Conservation (phyloP, 768 basidiomycete species). For the Kwoniella mangroviensis region DNA sequence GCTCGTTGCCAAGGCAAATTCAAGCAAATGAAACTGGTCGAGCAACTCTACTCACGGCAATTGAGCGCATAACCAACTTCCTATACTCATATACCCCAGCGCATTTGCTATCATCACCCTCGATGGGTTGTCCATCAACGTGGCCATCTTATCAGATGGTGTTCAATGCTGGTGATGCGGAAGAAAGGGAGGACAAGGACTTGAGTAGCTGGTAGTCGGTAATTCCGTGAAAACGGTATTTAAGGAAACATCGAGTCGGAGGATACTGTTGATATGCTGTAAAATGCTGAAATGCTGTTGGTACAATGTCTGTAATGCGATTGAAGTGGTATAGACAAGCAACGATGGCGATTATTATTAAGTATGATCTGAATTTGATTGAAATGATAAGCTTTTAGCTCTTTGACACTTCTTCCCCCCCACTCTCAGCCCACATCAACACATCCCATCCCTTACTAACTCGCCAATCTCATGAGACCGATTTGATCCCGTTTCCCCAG, state of each 20-base stretch:
- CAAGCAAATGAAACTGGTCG: too few relatives aligned
- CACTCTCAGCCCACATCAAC: not conserved
- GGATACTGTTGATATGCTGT: not conserved
- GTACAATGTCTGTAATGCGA: not conserved
- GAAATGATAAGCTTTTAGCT: not conserved
- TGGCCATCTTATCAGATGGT: not conserved
- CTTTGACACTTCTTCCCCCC: not conserved
- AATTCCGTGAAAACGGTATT: not conserved
- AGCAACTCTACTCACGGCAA: conserved; percentile 38
- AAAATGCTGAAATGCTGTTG: not conserved
- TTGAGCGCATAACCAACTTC: conserved; percentile 55
- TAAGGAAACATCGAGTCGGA: not conserved
- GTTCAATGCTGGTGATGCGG: not conserved
- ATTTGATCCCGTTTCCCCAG: not conserved
- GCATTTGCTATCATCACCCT: conserved; percentile 28
- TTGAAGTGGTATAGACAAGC: not conserved
- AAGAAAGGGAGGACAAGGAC: not conserved
- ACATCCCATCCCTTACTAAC: not conserved
- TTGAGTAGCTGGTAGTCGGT: not conserved
- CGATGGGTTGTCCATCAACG: conserved; percentile 14
- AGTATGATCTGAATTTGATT: not conserved
- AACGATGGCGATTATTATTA: not conserved
- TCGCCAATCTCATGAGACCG: not conserved
- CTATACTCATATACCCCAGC: conserved; percentile 52
- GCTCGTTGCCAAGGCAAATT: not conserved